These are phyloP conservation scores for Sclerotinia borealis DNA, from an alignment of 2,329 filamentous ascomycete species.

Conservation along the genomic window DNA sequence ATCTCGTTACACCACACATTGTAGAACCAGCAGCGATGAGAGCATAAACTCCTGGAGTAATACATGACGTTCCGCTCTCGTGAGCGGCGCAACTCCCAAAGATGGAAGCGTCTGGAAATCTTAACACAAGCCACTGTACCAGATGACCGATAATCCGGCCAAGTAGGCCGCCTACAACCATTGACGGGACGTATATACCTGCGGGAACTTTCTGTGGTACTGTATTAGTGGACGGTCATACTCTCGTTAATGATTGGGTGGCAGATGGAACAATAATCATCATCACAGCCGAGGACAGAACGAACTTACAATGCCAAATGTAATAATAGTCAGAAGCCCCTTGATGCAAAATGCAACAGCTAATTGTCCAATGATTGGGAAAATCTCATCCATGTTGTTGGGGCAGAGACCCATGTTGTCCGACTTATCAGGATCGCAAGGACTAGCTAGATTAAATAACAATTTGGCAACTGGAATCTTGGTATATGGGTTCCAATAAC, in stretches of 20 bases:
- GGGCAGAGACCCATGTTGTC: slow-evolving; percentile 73
- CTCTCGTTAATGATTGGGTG: background rate
- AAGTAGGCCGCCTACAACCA: slow-evolving; percentile 93
- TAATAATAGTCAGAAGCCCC: slow-evolving; percentile 78
- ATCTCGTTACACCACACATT: slow-evolving; percentile 93
- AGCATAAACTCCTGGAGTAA: slow-evolving; percentile 95
- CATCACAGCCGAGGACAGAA: background rate
- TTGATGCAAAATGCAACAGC: slow-evolving; percentile 82
- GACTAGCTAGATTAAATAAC: slow-evolving; percentile 82
- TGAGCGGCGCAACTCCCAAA: slow-evolving; percentile 69
- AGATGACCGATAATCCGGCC: slow-evolving; percentile 82
- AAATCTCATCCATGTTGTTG: slow-evolving; percentile 65
- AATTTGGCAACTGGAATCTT: slow-evolving; percentile 86
- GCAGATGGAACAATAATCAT: background rate
- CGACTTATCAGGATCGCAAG: slow-evolving; percentile 66
- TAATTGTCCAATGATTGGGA: slow-evolving; percentile 65
- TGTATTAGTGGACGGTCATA: background rate
- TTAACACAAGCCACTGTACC: slow-evolving; percentile 74
- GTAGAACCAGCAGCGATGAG: slow-evolving; percentile 91
- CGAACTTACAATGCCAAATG: slow-evolving; percentile 72
- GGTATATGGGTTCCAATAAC: slow-evolving; percentile 91
- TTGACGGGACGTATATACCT: slow-evolving; percentile 96
- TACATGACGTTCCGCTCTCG: slow-evolving; percentile 68
- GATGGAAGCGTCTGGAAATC: slow-evolving; percentile 62
- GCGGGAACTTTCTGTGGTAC: slow-evolving; percentile 71